A percentile compares a stretch with the other conserved stretches of the same genome.
Evolutionary conservation across 441 rosid species (phyloP).

Genomic region (Codiaeum variegatum): DNA sequence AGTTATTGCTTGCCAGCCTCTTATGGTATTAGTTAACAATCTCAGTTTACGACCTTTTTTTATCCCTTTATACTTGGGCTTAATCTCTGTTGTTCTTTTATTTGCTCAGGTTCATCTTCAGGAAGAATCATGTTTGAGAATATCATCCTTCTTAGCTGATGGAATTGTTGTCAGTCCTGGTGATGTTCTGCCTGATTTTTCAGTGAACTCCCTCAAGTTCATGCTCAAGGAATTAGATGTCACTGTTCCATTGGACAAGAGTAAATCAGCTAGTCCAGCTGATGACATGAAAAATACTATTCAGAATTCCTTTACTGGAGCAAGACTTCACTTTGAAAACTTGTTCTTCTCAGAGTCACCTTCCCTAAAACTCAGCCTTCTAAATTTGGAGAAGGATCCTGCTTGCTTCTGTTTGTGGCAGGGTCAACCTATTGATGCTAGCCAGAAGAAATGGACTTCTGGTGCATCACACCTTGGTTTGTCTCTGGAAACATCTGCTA

Average conservation of each 20-base stretch:
- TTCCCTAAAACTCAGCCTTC: constrained; percentile 58
- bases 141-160: constrained; percentile 91
- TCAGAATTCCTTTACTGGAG: constrained; percentile 67
- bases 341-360: constrained; percentile 86
- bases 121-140: constrained; percentile 96
- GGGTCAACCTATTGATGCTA: constrained; percentile 91
- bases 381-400: constrained; percentile 95
- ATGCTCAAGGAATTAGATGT: constrained; percentile 70
- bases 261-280: constrained; percentile 36
- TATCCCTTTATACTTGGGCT: constrained; percentile 13
- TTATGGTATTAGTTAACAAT: constrained; percentile 55
- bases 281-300: constrained; percentile 28
- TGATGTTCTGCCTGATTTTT: constrained; percentile 67
- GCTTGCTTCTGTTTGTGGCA: constrained; percentile 93
- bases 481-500: constrained; percentile 66
- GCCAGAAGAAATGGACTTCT: constrained; percentile 87
- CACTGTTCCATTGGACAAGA: constrained; percentile 67
- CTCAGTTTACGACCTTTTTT: constrained; percentile 14
- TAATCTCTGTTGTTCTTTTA: constrained; percentile 16
- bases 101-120: constrained; percentile 80
- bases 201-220: constrained; percentile 67
- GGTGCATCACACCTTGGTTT: constrained; percentile 66
- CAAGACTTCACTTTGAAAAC: constrained; percentile 82
- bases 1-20: constrained; percentile 85
- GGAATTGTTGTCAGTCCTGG: constrained; percentile 86